Base-by-base conservation (phyloP, 176 grass and related monocot genomes). In the Cenchrus americanus region DNA sequence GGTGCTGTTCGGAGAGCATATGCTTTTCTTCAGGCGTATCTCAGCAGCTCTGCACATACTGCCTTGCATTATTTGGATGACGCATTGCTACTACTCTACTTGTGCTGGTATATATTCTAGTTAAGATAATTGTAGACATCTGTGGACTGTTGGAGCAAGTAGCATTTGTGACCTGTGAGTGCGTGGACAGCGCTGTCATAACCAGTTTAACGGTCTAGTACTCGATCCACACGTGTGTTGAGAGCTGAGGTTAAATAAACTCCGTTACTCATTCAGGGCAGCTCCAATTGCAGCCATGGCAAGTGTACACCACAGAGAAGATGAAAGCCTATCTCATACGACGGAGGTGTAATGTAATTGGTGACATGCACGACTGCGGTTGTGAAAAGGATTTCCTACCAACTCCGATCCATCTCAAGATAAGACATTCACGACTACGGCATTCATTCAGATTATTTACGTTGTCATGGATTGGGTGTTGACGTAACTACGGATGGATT, bases 331-430 rank as follows among this genome's bases (percentile, higher is more conserved):
- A 80, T 49, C 51, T 70, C 52, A 78, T 71, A 50, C 67, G 58
- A 80, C 8, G 76, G 32, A 22, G 5, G 8, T 34, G 27, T 15
- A 41, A 37, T 30, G 34, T 37, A 37, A 4, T 37, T 37, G 65
- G 60, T 68, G 76, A 8, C 32, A 83, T 47, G 55, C 32, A 71
- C 42, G 40, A 75, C 68, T 61, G 61, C 15, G 17, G 69, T 44
- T 80, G 32, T 69, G 87, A 84, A 80, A 85, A 80, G 62, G 82
- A 84, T 69, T 75, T 46, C 49, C 43, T 69, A 75, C 76, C 76
- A 75, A 79, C 75, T 80, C 87, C n/a, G n/a, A n/a, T n/a, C n/a
- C 68, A 55, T 34, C 49, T 30, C 5, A 74, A 74, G 49, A 74
- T 73, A 66, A 84, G 21, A 49, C 21, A n/a, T n/a, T n/a, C n/a